Conservation (phyloP, 164 flowering plant genomes). For the Annona squamosa region DNA sequence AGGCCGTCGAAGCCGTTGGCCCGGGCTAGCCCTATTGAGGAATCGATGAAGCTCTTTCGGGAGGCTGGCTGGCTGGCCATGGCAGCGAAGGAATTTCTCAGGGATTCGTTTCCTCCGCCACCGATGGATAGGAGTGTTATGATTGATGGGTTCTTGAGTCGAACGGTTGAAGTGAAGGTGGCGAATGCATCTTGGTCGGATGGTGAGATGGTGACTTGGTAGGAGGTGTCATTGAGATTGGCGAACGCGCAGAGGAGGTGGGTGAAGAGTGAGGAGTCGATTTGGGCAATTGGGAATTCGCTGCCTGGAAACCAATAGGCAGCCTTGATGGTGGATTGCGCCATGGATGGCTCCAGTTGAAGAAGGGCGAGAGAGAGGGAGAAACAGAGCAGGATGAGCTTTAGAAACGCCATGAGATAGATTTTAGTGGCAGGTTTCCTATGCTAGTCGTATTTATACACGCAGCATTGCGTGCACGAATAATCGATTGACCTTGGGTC, state of each 20-base stretch:
- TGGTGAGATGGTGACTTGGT: constrained; percentile 22
- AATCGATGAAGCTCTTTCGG: constrained; percentile 34
- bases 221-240: constrained; percentile 18
- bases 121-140: constrained; percentile 29
- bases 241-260: constrained; percentile 43
- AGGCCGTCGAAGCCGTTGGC: constrained; percentile 32
- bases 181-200: constrained; percentile 15
- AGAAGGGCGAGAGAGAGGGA: not conserved
- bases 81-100: constrained; percentile 2
- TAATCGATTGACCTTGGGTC: too few species aligned
- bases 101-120: constrained; percentile 10
- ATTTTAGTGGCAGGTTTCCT: not conserved
- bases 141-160: not conserved
- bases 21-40: constrained; percentile 34
- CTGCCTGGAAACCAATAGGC: constrained; percentile 27
- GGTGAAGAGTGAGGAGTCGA: constrained; percentile 38
- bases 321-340: constrained; percentile 9
- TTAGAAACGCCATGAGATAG: not conserved
- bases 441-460: not conserved
- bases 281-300: constrained; percentile 8
- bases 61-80: constrained; percentile 25
- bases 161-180: constrained; percentile 27
- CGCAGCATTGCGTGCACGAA: too few species aligned
- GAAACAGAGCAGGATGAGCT: not conserved
- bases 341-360: not conserved